phyloP scores from a whole-genome alignment of 129 eudicot species.

The Artemisia annua region DNA sequence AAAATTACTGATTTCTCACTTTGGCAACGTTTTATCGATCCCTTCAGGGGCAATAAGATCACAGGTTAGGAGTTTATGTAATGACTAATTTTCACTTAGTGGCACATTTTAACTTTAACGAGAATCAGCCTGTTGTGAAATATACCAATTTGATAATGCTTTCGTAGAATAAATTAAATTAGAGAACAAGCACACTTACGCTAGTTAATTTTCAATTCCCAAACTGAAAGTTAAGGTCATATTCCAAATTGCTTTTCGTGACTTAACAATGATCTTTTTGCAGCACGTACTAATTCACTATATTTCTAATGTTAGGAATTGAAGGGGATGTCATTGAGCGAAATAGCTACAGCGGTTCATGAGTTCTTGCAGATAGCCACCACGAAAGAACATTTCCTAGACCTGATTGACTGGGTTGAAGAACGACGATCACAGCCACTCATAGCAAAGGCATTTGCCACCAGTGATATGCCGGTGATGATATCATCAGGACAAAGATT shows the following conservation, averaged over 20 bases:
- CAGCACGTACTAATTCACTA: background rate
- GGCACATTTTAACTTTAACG: too few relatives aligned
- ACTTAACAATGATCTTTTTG: too few relatives aligned
- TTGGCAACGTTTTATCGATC: constrained; percentile 61
- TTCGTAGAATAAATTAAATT: too few relatives aligned
- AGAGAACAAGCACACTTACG: too few relatives aligned
- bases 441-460: constrained; percentile 38
- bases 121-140: too few relatives aligned
- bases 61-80: background rate
- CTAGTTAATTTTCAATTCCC: too few relatives aligned
- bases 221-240: too few relatives aligned
- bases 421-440: constrained; percentile 45
- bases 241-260: too few relatives aligned
- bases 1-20: constrained; percentile 31
- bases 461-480: constrained; percentile 34
- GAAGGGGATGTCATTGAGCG: constrained; percentile 31
- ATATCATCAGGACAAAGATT: constrained; percentile 55
- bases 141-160: too few relatives aligned
- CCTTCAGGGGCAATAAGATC: constrained; percentile 50
- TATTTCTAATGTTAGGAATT: constrained; percentile 22
- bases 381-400: constrained; percentile 56
- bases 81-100: too few relatives aligned
- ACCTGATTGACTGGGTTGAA: constrained; percentile 68
- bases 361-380: constrained; percentile 35
- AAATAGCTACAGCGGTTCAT: constrained; percentile 43